A percentile compares a stretch with the other conserved stretches of the same genome.
Conservation (phyloP, 129 eudicot genomes). For the Deinandra increscens region DNA sequence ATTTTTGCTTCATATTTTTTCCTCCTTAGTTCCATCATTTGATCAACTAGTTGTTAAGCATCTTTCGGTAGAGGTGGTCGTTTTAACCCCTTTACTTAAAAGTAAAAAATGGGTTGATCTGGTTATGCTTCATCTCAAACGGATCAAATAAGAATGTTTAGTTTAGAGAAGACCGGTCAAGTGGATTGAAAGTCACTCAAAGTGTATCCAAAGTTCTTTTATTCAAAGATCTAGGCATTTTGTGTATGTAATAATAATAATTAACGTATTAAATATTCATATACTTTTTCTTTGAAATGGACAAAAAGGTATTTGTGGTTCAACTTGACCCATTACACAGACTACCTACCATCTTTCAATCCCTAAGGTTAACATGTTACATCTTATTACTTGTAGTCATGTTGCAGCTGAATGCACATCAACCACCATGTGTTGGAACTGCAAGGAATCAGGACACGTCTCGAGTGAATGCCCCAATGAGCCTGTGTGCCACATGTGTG, state of each 20-base stretch:
- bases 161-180: background rate
- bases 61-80: background rate
- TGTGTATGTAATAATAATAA: background rate
- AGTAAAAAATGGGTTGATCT: background rate
- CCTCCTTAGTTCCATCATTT: background rate
- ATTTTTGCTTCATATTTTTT: no score
- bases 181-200: background rate
- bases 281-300: background rate
- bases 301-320: background rate
- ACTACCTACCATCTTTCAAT: background rate
- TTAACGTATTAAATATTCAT: background rate
- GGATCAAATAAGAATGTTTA: background rate
- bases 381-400: constrained; percentile 37
- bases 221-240: background rate
- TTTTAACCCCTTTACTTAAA: background rate
- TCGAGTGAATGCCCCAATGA: constrained; percentile 60
- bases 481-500: constrained; percentile 57
- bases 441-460: constrained; percentile 64
- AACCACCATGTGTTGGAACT: constrained; percentile 72
- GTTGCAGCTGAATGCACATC: constrained; percentile 61
- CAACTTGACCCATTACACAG: background rate
- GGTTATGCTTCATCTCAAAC: background rate
- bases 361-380: constrained; percentile 22
- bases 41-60: background rate
- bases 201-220: background rate